Conservation (phyloP, 2,329 filamentous ascomycete genomes). For the Rachicladosporium sp. region DNA sequence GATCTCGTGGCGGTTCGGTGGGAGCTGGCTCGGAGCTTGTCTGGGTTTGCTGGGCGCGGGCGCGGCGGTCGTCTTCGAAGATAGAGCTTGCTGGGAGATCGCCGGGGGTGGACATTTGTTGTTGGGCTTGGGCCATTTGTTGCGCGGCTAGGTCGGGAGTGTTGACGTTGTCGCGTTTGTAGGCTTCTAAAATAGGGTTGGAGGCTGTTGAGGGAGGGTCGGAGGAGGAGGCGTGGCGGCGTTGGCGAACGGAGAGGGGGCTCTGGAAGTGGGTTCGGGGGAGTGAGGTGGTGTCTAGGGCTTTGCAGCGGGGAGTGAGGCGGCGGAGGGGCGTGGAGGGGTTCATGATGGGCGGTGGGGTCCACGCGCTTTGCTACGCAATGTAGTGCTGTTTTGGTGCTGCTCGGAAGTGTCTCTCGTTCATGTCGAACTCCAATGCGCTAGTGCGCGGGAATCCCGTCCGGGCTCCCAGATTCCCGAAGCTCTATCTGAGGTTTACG, state of each 20-base stretch:
- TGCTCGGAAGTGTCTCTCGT: too few species aligned
- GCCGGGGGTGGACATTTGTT: conserved; percentile 19
- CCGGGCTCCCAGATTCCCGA: too few species aligned
- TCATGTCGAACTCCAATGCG: too few species aligned
- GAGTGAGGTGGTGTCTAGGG: neutral
- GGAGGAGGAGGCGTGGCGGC: conserved; percentile 10
- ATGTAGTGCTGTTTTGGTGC: too few species aligned
- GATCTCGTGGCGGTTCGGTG: conserved; percentile 25
- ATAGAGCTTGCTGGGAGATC: conserved; percentile 39
- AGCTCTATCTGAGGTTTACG: too few species aligned
- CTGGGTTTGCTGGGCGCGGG: conserved; percentile 9
- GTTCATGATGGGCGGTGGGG: too few species aligned
- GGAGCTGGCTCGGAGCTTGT: conserved; percentile 1
- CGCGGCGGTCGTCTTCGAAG: conserved; percentile 34
- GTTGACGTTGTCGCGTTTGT: conserved; percentile 23
- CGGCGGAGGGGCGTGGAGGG: too few species aligned
- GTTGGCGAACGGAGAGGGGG: conserved; percentile 1
- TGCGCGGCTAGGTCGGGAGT: conserved; percentile 5
- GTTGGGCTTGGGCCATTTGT: neutral
- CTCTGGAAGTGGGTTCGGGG: conserved; percentile 4
- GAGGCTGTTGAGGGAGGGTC: conserved; percentile 1
- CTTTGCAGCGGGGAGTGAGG: too few species aligned
- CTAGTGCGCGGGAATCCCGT: too few species aligned
- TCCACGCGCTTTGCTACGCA: too few species aligned
- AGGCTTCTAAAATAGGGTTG: conserved; percentile 54